These are phyloP conservation scores for Fonsecaea multimorphosa DNA, from an alignment of 2,329 filamentous ascomycete genomes.

Conservation along the genomic window DNA sequence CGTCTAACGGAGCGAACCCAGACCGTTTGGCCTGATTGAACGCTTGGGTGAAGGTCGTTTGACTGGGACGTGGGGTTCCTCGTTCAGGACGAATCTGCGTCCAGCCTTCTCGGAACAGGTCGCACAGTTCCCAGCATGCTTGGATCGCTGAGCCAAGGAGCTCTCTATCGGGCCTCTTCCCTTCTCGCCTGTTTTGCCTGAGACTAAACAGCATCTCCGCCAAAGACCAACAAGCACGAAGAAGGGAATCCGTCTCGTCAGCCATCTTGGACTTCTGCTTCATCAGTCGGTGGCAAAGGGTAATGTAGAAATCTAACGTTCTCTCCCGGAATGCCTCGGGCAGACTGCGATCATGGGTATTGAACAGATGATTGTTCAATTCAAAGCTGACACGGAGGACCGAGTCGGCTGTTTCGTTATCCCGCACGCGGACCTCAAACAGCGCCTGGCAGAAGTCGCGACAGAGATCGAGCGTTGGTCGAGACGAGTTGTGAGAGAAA, in stretches of 20 bases:
- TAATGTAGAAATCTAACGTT: conserved; percentile 93
- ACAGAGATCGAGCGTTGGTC: conserved; percentile 81
- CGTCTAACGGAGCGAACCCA: conserved; percentile 43
- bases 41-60: conserved; percentile 72
- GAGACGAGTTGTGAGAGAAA: conserved; percentile 52
- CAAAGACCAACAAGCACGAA: conserved; percentile 86
- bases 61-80: conserved; percentile 80
- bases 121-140: conserved; percentile 92
- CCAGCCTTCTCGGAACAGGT: conserved; percentile 92
- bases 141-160: conserved; percentile 86
- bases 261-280: conserved; percentile 81
- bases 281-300: conserved; percentile 93
- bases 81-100: conserved; percentile 84
- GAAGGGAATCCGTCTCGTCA: conserved; percentile 81
- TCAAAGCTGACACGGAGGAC: conserved; percentile 92
- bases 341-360: conserved; percentile 82
- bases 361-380: conserved; percentile 93
- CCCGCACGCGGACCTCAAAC: conserved; percentile 81
- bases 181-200: conserved; percentile 78
- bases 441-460: conserved; percentile 90
- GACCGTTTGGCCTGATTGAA: conserved; percentile 58
- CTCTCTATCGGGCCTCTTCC: conserved; percentile 77
- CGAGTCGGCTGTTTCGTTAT: conserved; percentile 81
- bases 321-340: conserved; percentile 87
- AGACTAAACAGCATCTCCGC: conserved; percentile 93